phyloP scores from a whole-genome alignment of 345 rosid genomes.

The Euclidium syriacum region DNA sequence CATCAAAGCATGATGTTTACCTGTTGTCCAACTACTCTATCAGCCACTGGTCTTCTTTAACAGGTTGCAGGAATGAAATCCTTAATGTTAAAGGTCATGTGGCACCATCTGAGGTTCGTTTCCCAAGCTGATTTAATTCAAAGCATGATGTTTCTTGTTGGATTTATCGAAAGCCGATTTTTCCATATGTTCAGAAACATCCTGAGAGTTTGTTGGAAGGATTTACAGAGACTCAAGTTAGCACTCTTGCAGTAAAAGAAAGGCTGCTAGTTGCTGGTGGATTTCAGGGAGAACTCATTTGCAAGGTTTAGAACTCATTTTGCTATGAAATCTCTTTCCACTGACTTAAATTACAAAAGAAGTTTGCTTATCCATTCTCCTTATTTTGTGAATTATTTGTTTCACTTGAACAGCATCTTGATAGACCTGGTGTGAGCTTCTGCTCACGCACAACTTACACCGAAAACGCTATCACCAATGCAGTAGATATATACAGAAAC shows the following conservation, averaged over 20 bases:
- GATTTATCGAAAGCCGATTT: not conserved
- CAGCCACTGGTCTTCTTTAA: conserved; percentile 68
- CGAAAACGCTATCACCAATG: conserved; percentile 91
- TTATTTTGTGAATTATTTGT: not conserved
- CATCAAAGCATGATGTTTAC: conserved; percentile 75
- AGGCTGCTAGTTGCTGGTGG: conserved; percentile 74
- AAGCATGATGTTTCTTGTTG: not conserved
- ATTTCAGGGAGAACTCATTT: conserved; percentile 77
- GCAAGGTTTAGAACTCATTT: conserved; percentile 79
- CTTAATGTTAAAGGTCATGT: conserved; percentile 70
- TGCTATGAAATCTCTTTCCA: not conserved
- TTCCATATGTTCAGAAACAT: conserved; percentile 46
- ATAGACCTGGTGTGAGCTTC: conserved; percentile 82
- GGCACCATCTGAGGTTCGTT: conserved; percentile 60
- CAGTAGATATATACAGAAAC: conserved; percentile 72
- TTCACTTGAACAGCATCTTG: conserved; percentile 49
- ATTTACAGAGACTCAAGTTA: conserved; percentile 72
- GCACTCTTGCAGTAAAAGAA: conserved; percentile 73
- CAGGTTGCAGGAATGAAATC: conserved; percentile 43
- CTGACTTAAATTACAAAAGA: not conserved
- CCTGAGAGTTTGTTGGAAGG: conserved; percentile 72
- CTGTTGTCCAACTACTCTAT: conserved; percentile 59
- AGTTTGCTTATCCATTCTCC: not conserved
- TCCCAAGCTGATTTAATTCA: not conserved
- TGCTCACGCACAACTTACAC: conserved; percentile 83